A percentile compares a stretch with the other conserved stretches of the same genome.
phyloP scores from a whole-genome alignment of 345 rosid species.

The Boechera retrofracta region DNA sequence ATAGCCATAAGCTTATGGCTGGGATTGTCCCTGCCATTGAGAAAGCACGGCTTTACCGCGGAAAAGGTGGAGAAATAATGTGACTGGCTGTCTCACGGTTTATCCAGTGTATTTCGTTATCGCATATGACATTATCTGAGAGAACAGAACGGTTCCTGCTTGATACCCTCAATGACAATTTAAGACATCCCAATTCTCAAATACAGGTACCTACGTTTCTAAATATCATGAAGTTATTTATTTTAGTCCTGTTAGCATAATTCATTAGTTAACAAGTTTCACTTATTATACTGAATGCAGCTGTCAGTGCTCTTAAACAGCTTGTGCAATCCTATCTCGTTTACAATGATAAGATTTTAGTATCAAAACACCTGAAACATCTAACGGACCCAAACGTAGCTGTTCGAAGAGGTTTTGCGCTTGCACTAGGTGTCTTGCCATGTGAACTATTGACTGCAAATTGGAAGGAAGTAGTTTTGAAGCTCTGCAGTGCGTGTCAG shows the following conservation, averaged over 20 bases:
- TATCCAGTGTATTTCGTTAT: constrained; percentile 54
- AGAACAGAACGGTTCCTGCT: constrained; percentile 57
- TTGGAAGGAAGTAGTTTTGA: constrained; percentile 68
- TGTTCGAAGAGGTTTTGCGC: constrained; percentile 84
- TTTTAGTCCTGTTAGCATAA: constrained; percentile 4
- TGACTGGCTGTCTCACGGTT: constrained; percentile 51
- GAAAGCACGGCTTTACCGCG: constrained; percentile 93
- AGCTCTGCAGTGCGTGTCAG: constrained; percentile 69
- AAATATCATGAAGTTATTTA: constrained; percentile 26
- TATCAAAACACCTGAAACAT: constrained; percentile 63
- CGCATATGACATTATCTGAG: neutral
- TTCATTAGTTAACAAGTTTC: constrained; percentile 27
- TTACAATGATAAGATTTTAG: constrained; percentile 48
- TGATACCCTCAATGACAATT: constrained; percentile 76
- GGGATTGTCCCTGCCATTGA: constrained; percentile 84
- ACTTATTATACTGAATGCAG: constrained; percentile 61
- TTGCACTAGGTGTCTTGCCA: constrained; percentile 87
- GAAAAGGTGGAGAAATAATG: constrained; percentile 99
- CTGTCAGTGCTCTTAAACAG: constrained; percentile 74
- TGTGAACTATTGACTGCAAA: constrained; percentile 62
- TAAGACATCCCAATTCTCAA: constrained; percentile 91
- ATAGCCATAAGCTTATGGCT: constrained; percentile 67
- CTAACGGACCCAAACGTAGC: constrained; percentile 81
- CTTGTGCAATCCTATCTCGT: constrained; percentile 61
- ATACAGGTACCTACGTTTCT: constrained; percentile 70